Percentiles rank a stretch among this genome's conserved stretches.
Evolutionary conservation across 1,284 basidiomycete species (phyloP).

Genomic region (Puccinia horiana): DNA sequence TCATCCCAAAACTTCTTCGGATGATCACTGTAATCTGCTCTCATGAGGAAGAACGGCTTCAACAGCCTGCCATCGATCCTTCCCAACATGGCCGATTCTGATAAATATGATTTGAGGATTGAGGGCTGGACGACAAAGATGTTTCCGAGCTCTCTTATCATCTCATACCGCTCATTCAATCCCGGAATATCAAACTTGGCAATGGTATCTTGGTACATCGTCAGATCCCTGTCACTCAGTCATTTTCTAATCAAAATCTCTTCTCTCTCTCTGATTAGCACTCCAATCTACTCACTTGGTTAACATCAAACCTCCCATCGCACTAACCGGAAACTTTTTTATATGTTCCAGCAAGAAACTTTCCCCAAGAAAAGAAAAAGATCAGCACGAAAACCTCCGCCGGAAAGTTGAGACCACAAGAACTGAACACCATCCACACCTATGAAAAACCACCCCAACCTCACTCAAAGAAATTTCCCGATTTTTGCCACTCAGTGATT

Average conservation of each 20-base stretch:
- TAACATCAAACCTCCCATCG: constrained; percentile 94
- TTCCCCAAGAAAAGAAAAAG: not conserved
- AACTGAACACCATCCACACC: constrained; percentile 62
- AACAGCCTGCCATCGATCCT: constrained; percentile 84
- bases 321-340: constrained; percentile 92
- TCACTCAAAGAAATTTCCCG: constrained; percentile 87
- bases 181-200: constrained; percentile 76
- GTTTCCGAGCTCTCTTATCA: constrained; percentile 95
- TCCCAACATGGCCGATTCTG: constrained; percentile 78
- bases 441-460: constrained; percentile 90
- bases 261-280: not conserved
- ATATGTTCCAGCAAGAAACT: constrained; percentile 91
- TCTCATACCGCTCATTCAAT: constrained; percentile 93
- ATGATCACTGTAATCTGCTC: constrained; percentile 71
- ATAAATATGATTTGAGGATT: constrained; percentile 87
- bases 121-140: constrained; percentile 92
- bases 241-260: not conserved
- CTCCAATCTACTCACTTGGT: constrained; percentile 69
- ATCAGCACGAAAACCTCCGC: constrained; percentile 31
- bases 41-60: constrained; percentile 84
- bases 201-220: constrained; percentile 91
- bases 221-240: constrained; percentile 72
- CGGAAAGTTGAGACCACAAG: not conserved
- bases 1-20: constrained; percentile 50
- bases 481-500: constrained; percentile 85